Conservation (phyloP, 1,284 basidiomycete species). For the Irpex sp. region DNA sequence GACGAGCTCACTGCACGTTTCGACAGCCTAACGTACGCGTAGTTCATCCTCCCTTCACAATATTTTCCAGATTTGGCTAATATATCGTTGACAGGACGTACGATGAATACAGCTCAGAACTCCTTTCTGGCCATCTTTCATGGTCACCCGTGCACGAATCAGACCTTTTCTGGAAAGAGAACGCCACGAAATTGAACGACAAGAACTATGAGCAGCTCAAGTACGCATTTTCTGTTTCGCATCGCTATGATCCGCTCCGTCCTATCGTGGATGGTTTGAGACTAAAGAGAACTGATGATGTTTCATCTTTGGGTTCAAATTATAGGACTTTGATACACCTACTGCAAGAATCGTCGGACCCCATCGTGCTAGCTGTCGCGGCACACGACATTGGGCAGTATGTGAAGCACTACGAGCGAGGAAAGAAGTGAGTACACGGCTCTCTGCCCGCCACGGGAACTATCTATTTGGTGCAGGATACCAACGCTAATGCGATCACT, state of each 20-base stretch:
- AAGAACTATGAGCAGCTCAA: conserved; percentile 78
- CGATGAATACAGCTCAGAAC: conserved; percentile 93
- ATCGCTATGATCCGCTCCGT: too few species aligned
- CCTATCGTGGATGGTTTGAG: too few species aligned
- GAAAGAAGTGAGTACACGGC: conserved; percentile 71
- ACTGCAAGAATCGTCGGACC: conserved; percentile 68
- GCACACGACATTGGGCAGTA: conserved; percentile 93
- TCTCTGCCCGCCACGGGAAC: too few species aligned
- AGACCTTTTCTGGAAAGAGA: conserved; percentile 98
- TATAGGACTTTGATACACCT: conserved; percentile 69
- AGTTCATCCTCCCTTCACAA: too few species aligned
- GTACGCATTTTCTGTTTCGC: conserved; percentile 35
- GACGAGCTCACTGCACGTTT: conserved; percentile 81
- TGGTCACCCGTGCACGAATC: conserved; percentile 97
- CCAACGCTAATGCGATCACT: conserved; percentile 4
- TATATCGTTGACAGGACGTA: conserved; percentile 63
- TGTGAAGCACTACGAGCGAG: conserved; percentile 85
- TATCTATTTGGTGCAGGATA: neutral
- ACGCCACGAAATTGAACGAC: conserved; percentile 82
- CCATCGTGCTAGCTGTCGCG: conserved; percentile 82
- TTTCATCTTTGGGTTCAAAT: neutral
- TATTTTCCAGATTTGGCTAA: neutral
- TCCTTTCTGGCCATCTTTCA: conserved; percentile 86
- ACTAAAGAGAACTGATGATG: neutral
- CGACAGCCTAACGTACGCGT: conserved; percentile 81